Evolutionary conservation across 192 early-diverging fungal genomes (phyloP).

Genomic region (Entomortierella lignicola): DNA sequence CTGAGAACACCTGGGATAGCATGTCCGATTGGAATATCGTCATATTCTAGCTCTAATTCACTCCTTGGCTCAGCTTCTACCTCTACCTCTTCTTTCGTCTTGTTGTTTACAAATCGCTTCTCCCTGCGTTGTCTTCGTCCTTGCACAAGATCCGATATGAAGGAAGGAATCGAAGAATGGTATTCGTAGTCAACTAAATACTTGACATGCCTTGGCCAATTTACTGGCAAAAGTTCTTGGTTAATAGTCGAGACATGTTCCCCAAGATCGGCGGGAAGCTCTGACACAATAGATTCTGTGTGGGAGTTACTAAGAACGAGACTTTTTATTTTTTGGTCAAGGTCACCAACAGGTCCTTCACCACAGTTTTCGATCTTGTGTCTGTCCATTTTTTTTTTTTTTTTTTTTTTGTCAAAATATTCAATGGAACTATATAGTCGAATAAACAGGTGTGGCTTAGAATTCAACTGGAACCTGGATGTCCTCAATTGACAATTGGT

Average conservation of each 20-base stretch:
- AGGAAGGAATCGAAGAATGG: conserved; percentile 22
- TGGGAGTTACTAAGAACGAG: too few relatives aligned
- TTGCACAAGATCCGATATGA: conserved; percentile 31
- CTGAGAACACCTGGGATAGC: conserved; percentile 29
- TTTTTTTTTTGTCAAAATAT: too few relatives aligned
- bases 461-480: background rate
- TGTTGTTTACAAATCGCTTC: background rate
- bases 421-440: too few relatives aligned
- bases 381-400: background rate
- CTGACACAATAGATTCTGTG: background rate
- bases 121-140: conserved; percentile 6
- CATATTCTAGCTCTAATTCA: conserved; percentile 27
- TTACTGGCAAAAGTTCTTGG: conserved; percentile 17
- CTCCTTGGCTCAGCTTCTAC: conserved; percentile 7
- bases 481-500: too few relatives aligned
- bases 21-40: conserved; percentile 38
- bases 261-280: background rate
- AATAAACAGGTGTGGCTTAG: conserved; percentile 15
- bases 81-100: background rate
- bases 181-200: conserved; percentile 48
- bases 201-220: conserved; percentile 48
- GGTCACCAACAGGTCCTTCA: too few relatives aligned
- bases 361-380: background rate
- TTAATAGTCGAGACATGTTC: conserved; percentile 28
- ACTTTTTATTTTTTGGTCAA: background rate